Evolutionary conservation across 2,329 filamentous ascomycete genomes (phyloP), one percentile per base, ranked within the genome.

Genomic region (Torrubiella hemipterigena): DNA sequence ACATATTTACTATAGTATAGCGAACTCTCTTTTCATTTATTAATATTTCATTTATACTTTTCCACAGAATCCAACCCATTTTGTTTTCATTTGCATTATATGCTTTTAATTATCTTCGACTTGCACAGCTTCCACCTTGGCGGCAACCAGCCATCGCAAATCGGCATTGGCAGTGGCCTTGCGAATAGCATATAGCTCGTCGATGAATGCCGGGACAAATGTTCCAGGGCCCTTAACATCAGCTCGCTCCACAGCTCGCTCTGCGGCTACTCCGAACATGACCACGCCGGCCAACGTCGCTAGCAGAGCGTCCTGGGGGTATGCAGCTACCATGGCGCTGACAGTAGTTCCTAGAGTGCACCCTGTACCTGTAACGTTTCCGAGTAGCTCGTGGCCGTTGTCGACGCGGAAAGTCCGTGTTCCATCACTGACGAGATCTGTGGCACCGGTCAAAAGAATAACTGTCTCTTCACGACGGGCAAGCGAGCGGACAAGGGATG

Each of bases 341-440:
- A 94, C 66, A 1, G 78, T 73, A 0, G 86, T 91, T 2, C 87
- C 89, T 6, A 95, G 66, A 5, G 82, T 80, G 53, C 89, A 96
- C 0, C 89, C 89, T 23, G 77, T 83, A 3, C 83, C 84, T 0
- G 83, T 91, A 33, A 91, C 73, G 38, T 65, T 58, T 14, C 74
- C 77, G 3, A 91, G 65, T 36, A 76, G 63, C 41, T 67, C 63
- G 51, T 93, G 79, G 1, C 89, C 89, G 50, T 95, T 94, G 15
- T 64, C 61, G 15, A 95, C 63, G 5, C 73, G 65, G 39, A 80
- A 65, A 0, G 80, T 81, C 7, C 71, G 65, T 5, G 50, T 47
- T 2, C 86, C 86, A 43, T 94, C 84, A 37, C 78, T 82, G 23
- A 94, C 52, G 32, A 83, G 70, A 55, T 96, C 89, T 2, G 68